A percentile compares a stretch with the other conserved stretches of the same genome.
phyloP scores from a whole-genome alignment of 805 yeast genomes.

The Yamadazyma laniorum region DNA sequence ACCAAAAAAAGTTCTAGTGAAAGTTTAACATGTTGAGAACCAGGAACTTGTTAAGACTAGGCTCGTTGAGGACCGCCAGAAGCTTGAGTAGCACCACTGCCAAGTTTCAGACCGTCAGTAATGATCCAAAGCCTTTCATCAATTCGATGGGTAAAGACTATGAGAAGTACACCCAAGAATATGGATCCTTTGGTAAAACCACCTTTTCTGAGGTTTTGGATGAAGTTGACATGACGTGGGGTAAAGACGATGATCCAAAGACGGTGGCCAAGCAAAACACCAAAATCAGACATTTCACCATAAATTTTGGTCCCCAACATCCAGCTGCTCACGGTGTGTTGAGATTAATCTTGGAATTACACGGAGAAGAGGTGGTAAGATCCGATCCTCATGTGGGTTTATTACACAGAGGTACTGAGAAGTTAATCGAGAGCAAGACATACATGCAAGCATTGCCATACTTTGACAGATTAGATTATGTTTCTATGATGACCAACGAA shows the following conservation, averaged over 20 bases:
- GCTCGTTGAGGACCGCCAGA: slow-evolving; percentile 8
- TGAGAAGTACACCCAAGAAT: slow-evolving; percentile 32
- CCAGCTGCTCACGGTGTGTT: slow-evolving; percentile 95
- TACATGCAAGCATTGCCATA: slow-evolving; percentile 87
- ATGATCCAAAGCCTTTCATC: slow-evolving; percentile 31
- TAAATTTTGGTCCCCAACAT: slow-evolving; percentile 91
- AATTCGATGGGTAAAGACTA: slow-evolving; percentile 40
- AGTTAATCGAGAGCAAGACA: slow-evolving; percentile 81
- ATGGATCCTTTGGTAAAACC: slow-evolving; percentile 39
- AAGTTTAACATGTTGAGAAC: slow-evolving; percentile 13
- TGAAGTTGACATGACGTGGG: slow-evolving; percentile 46
- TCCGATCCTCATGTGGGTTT: slow-evolving; percentile 89
- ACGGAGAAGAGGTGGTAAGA: slow-evolving; percentile 85
- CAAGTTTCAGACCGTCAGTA: slow-evolving; percentile 4
- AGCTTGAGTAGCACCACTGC: slow-evolving; percentile 2
- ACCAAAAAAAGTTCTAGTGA: background rate
- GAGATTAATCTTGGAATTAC: slow-evolving; percentile 79
- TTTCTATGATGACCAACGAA: slow-evolving; percentile 87
- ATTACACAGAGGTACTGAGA: slow-evolving; percentile 86
- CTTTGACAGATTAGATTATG: slow-evolving; percentile 84
- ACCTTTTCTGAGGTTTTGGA: slow-evolving; percentile 45
- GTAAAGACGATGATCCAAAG: slow-evolving; percentile 42
- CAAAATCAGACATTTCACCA: slow-evolving; percentile 80
- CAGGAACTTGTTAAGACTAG: slow-evolving; percentile 8
- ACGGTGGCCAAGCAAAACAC: slow-evolving; percentile 43